Percentiles rank a stretch among this genome's conserved stretches.
phyloP scores from a whole-genome alignment of 306 rosid species.

The Oemleria cerasiformis region DNA sequence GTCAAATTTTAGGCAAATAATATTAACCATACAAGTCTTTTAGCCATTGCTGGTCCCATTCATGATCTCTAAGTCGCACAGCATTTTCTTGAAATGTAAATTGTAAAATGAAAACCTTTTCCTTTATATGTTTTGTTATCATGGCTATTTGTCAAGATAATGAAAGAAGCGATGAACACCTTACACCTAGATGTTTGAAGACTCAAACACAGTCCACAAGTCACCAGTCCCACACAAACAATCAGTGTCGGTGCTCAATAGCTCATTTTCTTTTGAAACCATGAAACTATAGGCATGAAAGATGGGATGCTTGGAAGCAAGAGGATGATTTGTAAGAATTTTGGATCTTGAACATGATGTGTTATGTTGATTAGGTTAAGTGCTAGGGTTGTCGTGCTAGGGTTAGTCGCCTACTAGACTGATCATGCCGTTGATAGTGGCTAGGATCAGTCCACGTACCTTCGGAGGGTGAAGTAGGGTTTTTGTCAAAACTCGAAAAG shows the following conservation, averaged over 20 bases:
- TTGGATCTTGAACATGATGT: no score
- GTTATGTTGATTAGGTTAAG: no score
- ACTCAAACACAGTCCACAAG: background rate
- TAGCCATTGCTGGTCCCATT: slow-evolving; percentile 17
- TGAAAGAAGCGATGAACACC: slow-evolving; percentile 10
- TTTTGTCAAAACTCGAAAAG: background rate
- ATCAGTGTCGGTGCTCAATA: background rate
- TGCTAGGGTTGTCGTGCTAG: background rate
- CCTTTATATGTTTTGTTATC: background rate
- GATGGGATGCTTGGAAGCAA: background rate
- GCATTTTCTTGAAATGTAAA: slow-evolving; percentile 37
- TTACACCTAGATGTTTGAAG: background rate
- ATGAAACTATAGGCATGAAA: background rate
- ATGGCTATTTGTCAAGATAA: slow-evolving; percentile 23
- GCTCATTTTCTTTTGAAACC: background rate
- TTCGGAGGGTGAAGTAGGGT: no score
- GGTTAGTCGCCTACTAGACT: background rate
- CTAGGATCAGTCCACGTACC: no score
- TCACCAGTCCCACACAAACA: background rate
- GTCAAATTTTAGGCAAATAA: slow-evolving; percentile 32
- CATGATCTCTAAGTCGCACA: slow-evolving; percentile 18
- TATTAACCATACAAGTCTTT: slow-evolving; percentile 24
- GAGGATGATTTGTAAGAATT: background rate
- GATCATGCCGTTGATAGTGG: no score
- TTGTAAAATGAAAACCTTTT: slow-evolving; percentile 15